phyloP scores from a whole-genome alignment of 2,329 filamentous ascomycete species.

The Xylariomycetidae sp. region DNA sequence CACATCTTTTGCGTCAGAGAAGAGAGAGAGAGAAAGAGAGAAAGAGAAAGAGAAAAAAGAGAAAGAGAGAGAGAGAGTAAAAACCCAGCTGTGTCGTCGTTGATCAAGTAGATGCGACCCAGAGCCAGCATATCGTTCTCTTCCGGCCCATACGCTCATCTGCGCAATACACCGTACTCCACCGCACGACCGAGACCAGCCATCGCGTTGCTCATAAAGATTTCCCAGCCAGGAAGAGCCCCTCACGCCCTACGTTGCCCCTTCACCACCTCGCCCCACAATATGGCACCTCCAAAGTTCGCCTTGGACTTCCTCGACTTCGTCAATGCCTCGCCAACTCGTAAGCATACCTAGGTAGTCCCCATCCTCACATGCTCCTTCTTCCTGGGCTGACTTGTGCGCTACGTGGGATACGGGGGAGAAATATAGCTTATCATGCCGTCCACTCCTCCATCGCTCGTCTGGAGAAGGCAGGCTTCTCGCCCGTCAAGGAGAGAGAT shows the following conservation, averaged over 20 bases:
- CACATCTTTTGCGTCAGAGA: no score
- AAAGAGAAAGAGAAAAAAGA: neutral
- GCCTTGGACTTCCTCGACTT: constrained; percentile 88
- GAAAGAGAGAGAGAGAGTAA: constrained; percentile 5
- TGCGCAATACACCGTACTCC: no score
- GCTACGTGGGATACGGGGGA: no score
- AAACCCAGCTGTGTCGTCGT: constrained; percentile 11
- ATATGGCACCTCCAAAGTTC: constrained; percentile 49
- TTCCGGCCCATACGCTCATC: no score
- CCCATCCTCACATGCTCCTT: constrained; percentile 6
- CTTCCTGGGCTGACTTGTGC: no score
- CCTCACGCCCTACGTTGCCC: constrained; percentile 2
- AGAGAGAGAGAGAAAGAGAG: neutral
- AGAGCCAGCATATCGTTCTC: no score
- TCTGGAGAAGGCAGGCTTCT: constrained; percentile 80
- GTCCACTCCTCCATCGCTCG: constrained; percentile 73
- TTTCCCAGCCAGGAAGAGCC: no score
- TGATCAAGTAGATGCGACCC: no score
- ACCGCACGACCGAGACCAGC: no score
- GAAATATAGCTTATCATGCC: constrained; percentile 82
- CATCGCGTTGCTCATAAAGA: no score
- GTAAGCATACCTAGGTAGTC: constrained; percentile 47
- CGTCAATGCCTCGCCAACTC: constrained; percentile 89
- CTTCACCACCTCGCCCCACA: constrained; percentile 19
- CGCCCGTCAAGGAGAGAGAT: constrained; percentile 83